Conservation (phyloP, 208 protist genomes). For the Wallacemonas collosoma region DNA sequence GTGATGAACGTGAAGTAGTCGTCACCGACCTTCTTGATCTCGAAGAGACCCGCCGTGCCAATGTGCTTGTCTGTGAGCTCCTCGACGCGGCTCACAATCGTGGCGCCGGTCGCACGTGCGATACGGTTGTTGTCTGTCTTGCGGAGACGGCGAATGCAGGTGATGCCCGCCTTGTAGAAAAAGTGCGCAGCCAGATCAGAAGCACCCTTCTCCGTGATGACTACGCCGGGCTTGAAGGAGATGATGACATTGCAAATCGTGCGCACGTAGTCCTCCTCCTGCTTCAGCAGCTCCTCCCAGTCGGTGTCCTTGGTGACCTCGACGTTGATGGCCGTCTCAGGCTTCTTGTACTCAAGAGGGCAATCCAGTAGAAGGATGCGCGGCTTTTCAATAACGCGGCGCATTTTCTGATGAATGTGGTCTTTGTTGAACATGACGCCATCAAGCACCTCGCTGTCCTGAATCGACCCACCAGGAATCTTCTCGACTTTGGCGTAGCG, state of each 20-base stretch:
- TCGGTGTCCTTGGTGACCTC: constrained; percentile 98
- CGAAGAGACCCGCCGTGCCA: constrained; percentile 98
- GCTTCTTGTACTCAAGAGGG: constrained; percentile 99
- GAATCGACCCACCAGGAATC: constrained; percentile 99
- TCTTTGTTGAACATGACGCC: constrained; percentile 99
- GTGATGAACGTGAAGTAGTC: constrained; percentile 99
- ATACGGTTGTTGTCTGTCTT: constrained; percentile 99
- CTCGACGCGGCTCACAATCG: constrained; percentile 97
- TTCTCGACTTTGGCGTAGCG: constrained; percentile 99
- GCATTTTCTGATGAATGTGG: constrained; percentile 99
- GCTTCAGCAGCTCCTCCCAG: constrained; percentile 96
- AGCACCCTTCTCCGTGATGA: constrained; percentile 99
- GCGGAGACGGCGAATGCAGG: constrained; percentile 97
- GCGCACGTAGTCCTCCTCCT: constrained; percentile 99
- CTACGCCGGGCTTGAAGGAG: constrained; percentile 98
- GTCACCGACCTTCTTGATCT: constrained; percentile 99
- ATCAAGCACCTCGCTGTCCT: constrained; percentile 97
- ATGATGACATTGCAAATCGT: constrained; percentile 98
- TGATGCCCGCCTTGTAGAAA: constrained; percentile 97
- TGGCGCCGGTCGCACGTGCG: constrained; percentile 97
- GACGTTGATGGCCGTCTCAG: constrained; percentile 98
- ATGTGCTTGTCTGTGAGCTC: constrained; percentile 98
- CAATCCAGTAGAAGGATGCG: constrained; percentile 99
- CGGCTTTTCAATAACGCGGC: constrained; percentile 98
- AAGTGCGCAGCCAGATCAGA: constrained; percentile 99